Base-by-base conservation (phyloP, 225 moss, liverwort and hornwort species). In the Antitrichia curtipendula region DNA sequence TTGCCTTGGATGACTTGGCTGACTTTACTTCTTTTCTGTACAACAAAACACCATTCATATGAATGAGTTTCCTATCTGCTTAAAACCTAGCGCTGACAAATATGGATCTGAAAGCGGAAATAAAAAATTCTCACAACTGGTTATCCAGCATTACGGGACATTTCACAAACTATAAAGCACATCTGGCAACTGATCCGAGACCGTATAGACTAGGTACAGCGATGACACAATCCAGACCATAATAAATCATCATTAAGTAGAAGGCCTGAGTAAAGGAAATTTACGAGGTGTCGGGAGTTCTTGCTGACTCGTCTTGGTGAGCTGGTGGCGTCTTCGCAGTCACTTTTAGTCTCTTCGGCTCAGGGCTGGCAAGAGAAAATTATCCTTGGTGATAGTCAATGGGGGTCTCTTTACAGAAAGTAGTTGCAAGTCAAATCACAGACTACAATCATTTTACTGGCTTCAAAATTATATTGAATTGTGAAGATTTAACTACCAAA, bases 261-360 rank as follows among this genome's bases (percentile, higher is more conserved):
- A 69, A 70, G 78, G 78, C 41, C 50, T 25, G 47, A 86, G 64
- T 50, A 9, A 58, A 84, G 76, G 74, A 75, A 56, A 68, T 70
- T 90, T 85, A 94, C 94, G 84, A 90, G 19, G 84, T 70, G 25
- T 90, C 91, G 57, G 90, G 87, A 62, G 88, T 88, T 87, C 80
- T 90, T 18, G 87, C 65, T 43, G 91, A 75, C 75, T 91, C 91
- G 20, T 89, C 90, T 83, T 78, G 92, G 61, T 90, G 89, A 73
- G 84, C 82, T 49, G 91, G 66, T 56, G 91, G 84, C 23, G 94
- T 84, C 81, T 92, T 94, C 38, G 86, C 79, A n/a, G 92, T 92
- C 83, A 90, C 83, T 89, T 90, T 94, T 58, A 91, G 17, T 74
- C 73, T 94, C 92, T 92, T 94, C 38, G 91, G 91, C 82, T 92